Percentiles rank a stretch among this genome's conserved stretches.
Evolutionary conservation across 371 early-diverging fungal genomes (phyloP).

Genomic region (Rhizopus microsporus): DNA sequence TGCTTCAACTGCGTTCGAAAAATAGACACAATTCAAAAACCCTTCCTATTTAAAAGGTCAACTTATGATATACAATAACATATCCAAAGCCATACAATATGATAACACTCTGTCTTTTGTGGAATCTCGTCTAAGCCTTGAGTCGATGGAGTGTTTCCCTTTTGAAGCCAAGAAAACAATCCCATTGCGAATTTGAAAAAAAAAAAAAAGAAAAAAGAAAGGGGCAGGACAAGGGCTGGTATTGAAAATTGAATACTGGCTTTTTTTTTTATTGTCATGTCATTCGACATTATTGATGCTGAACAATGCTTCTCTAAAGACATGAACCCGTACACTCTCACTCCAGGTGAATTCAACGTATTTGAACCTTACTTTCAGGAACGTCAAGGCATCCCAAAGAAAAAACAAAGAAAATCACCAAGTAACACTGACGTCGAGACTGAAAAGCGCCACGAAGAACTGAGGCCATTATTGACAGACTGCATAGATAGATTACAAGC

Average conservation of each 20-base stretch:
- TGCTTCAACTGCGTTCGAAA: conserved; percentile 43
- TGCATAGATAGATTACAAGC: conserved; percentile 12
- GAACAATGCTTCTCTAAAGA: conserved; percentile 21
- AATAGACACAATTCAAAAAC: conserved; percentile 48
- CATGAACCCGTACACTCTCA: conserved; percentile 21
- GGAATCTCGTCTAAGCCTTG: conserved; percentile 40
- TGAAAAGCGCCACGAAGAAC: conserved; percentile 26
- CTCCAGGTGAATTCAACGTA: conserved; percentile 35
- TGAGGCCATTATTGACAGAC: conserved; percentile 16
- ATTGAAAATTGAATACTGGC: background rate
- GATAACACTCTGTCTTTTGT: conserved; percentile 43
- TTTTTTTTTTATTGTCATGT: conserved; percentile 4
- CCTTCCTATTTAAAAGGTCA: conserved; percentile 39
- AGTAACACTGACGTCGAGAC: conserved; percentile 31
- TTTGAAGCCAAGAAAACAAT: conserved; percentile 35
- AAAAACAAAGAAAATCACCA: conserved; percentile 22
- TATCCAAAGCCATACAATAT: conserved; percentile 34
- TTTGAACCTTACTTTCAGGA: conserved; percentile 36
- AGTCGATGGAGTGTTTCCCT: background rate
- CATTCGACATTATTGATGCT: conserved; percentile 26
- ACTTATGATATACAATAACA: background rate
- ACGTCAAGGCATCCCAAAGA: conserved; percentile 7
- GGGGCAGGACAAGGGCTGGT: background rate
- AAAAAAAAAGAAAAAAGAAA: conserved; percentile 6
- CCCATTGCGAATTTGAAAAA: conserved; percentile 22